Base-by-base conservation (phyloP, 192 early-diverging fungal species). In the Coemansia sp. region DNA sequence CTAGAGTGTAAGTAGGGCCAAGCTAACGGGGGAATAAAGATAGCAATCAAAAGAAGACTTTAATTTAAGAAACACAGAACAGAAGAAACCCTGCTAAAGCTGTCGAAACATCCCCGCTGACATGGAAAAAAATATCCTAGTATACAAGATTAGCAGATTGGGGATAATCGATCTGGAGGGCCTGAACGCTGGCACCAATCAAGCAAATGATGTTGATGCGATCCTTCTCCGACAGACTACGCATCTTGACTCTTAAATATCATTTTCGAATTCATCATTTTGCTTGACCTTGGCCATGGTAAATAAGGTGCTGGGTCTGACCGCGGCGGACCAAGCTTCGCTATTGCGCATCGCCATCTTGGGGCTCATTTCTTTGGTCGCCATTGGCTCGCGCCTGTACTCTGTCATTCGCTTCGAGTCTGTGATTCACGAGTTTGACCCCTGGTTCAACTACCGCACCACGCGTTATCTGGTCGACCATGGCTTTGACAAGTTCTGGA, bases 381-480 rank as follows among this genome's bases (percentile, higher is more conserved):
- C 95, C 23, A 91, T 99, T 69, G 86, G 92, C 23, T 91, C 92
- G 66, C 93, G 97, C 62, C 86, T 99, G 55, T 99, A 99, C 83
- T 97, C 95, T 68, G 95, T 99, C 60, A 88, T 99, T 64, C 92
- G 96, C 23, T 99, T 95, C 76, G 98, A 99, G 80, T 93, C 91
- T 66, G 92, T 99, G 63, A 99, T 99, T 82, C 98, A 99, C 87
- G 98, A 99, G 79, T 99, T 99, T 77, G 98, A 99, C 78, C 98
- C 98, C 32, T 99, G 93, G 94, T 98, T 98, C 86, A 99, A 98
- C 86, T 98, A 97, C 84, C 90, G 98, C 72, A 93, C 95, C 32
- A 99, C 98, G 15, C 87, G 88, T 66, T 88, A 94, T 73, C 86
- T 99, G 7, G 96, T 97, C 27, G 87, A 95, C 70, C 88, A 95